Percentiles rank a stretch among this genome's conserved stretches.
Conservation (phyloP, 441 rosid genomes). For the Melastoma candidum region DNA sequence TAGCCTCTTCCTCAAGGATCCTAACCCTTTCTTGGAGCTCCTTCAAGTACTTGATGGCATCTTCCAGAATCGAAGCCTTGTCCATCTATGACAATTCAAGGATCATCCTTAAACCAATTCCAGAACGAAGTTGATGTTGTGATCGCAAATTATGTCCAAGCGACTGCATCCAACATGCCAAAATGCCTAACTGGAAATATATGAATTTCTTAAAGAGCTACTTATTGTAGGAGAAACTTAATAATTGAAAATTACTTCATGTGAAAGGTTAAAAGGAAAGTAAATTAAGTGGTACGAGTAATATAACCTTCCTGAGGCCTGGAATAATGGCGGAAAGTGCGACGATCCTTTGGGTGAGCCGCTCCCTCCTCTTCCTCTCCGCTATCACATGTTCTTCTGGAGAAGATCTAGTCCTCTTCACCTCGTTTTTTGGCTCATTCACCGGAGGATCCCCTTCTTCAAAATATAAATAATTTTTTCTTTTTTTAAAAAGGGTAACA, state of each 20-base stretch:
- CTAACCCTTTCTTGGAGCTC: conserved; percentile 42
- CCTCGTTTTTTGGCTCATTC: background rate
- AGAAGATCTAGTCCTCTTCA: conserved; percentile 25
- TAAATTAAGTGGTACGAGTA: background rate
- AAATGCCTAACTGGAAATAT: no score
- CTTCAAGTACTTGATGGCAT: conserved; percentile 40
- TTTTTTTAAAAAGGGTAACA: no score
- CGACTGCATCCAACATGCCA: no score
- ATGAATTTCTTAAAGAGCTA: no score
- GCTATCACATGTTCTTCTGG: conserved; percentile 66
- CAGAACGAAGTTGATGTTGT: no score
- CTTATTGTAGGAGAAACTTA: no score
- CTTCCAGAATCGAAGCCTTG: conserved; percentile 59
- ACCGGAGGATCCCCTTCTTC: no score
- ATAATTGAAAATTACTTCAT: no score
- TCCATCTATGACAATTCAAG: conserved; percentile 30
- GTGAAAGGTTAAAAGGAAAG: background rate
- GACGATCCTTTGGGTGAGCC: conserved; percentile 56
- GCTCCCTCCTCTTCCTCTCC: conserved; percentile 68
- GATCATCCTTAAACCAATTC: no score
- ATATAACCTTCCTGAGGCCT: conserved; percentile 54
- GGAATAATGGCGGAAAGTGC: conserved; percentile 73
- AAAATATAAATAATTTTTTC: no score
- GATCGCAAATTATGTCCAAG: no score
- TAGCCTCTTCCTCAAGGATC: conserved; percentile 35